Percentiles rank a stretch among this genome's conserved stretches.
phyloP scores from a whole-genome alignment of 228 moss, liverwort and hornwort genomes.

The Sphagnum fallax region DNA sequence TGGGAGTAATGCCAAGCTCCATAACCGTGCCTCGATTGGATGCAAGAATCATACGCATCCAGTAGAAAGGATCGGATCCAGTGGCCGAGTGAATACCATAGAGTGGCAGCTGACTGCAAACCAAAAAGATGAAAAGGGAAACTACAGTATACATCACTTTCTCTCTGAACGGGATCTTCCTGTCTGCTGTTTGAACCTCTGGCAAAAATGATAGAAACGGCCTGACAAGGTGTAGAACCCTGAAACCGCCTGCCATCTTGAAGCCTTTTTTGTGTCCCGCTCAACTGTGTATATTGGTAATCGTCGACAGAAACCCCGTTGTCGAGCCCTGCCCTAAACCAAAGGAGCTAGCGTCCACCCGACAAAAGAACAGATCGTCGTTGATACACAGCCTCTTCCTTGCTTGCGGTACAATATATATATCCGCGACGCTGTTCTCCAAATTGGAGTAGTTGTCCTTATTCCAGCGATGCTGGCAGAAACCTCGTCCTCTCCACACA shows the following conservation, averaged over 20 bases:
- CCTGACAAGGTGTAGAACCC: slow-evolving; percentile 85
- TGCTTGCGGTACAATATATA: too few species aligned
- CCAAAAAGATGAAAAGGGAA: slow-evolving; percentile 85
- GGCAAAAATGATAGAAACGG: slow-evolving; percentile 90
- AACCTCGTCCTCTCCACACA: too few species aligned
- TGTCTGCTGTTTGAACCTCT: slow-evolving; percentile 86
- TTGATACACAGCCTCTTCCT: too few species aligned
- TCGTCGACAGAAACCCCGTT: too few species aligned
- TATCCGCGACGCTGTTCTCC: too few species aligned
- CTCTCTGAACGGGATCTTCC: slow-evolving; percentile 86
- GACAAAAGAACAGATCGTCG: too few species aligned
- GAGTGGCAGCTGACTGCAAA: slow-evolving; percentile 89
- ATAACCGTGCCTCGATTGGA: slow-evolving; percentile 91
- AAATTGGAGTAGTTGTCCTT: too few species aligned
- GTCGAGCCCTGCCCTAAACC: too few species aligned
- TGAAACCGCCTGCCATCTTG: slow-evolving; percentile 72
- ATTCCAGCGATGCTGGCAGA: too few species aligned
- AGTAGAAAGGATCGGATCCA: slow-evolving; percentile 93
- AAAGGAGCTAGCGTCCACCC: too few species aligned
- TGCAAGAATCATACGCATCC: slow-evolving; percentile 93
- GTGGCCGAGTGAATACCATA: slow-evolving; percentile 87
- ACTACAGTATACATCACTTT: slow-evolving; percentile 93
- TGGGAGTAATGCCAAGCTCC: slow-evolving; percentile 96
- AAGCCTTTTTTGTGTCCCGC: neutral
- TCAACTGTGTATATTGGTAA: neutral